Conservation (phyloP, 441 rosid genomes). For the Eruca vesicaria region DNA sequence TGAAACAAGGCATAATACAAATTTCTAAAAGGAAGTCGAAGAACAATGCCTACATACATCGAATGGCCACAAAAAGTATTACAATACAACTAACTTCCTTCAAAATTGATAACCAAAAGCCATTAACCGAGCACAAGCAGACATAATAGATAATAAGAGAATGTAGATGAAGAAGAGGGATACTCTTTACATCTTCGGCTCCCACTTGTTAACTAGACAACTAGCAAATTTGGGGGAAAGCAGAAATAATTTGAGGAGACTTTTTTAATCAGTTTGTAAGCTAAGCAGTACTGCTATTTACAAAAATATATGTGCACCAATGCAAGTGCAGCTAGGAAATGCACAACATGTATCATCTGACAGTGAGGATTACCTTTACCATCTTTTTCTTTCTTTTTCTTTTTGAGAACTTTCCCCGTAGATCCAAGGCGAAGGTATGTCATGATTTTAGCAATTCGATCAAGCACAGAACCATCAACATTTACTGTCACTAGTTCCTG, state of each 20-base stretch:
- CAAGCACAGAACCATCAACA: slow-evolving; percentile 95
- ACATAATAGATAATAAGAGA: slow-evolving; percentile 6
- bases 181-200: slow-evolving; percentile 1
- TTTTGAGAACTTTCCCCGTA: slow-evolving; percentile 97
- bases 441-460: slow-evolving; percentile 94
- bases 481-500: slow-evolving; percentile 94
- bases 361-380: slow-evolving; percentile 52
- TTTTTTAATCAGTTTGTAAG: neutral
- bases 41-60: neutral
- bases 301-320: neutral
- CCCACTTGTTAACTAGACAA: neutral
- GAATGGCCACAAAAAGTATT: slow-evolving; percentile 3
- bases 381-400: slow-evolving; percentile 96
- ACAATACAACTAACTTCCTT: neutral
- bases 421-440: slow-evolving; percentile 97
- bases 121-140: neutral
- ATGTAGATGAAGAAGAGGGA: neutral
- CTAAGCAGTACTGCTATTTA: neutral
- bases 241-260: neutral
- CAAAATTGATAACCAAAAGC: neutral
- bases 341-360: neutral
- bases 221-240: neutral
- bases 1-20: neutral
- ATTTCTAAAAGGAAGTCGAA: neutral
- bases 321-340: neutral